Evolutionary conservation across 495 filamentous ascomycete species (phyloP).

Genomic region (Clavariopsis aquatica): DNA sequence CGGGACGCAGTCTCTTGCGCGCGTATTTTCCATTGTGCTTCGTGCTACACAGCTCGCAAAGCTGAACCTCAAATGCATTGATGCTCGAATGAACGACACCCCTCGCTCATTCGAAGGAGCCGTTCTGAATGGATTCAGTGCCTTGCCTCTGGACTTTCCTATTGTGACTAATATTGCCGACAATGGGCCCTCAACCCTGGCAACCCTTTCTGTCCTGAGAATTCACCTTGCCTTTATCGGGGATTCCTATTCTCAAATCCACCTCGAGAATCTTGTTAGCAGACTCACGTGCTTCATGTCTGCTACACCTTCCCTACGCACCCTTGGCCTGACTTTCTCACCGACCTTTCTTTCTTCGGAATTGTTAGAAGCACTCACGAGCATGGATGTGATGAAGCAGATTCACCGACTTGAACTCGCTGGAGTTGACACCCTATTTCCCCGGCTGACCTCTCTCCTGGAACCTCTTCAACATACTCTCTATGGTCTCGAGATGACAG

Average conservation of each 20-base stretch:
- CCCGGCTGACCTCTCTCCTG: not conserved
- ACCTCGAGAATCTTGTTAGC: not conserved
- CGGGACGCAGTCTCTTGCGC: not conserved
- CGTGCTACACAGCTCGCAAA: slow-evolving; percentile 5
- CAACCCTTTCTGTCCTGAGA: not conserved
- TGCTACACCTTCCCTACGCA: not conserved
- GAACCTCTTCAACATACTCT: not conserved
- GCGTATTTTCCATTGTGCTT: slow-evolving; percentile 13
- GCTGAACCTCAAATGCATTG: not conserved
- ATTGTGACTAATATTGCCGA: not conserved
- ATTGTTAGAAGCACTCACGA: not conserved
- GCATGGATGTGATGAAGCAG: not conserved
- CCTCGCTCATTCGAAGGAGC: not conserved
- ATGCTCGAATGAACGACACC: not conserved
- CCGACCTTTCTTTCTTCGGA: not conserved
- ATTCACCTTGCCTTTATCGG: not conserved
- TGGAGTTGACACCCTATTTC: not conserved
- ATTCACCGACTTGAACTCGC: not conserved
- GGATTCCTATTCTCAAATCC: not conserved
- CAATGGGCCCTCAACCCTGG: too few relatives aligned
- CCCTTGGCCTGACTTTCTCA: not conserved
- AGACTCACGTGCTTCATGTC: not conserved
- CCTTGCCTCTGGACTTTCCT: not conserved
- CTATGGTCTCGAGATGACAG: not conserved
- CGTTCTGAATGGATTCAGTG: not conserved